Evolutionary conservation across 2,329 filamentous ascomycete species (phyloP).

Genomic region (Colletotrichum plurivorum): DNA sequence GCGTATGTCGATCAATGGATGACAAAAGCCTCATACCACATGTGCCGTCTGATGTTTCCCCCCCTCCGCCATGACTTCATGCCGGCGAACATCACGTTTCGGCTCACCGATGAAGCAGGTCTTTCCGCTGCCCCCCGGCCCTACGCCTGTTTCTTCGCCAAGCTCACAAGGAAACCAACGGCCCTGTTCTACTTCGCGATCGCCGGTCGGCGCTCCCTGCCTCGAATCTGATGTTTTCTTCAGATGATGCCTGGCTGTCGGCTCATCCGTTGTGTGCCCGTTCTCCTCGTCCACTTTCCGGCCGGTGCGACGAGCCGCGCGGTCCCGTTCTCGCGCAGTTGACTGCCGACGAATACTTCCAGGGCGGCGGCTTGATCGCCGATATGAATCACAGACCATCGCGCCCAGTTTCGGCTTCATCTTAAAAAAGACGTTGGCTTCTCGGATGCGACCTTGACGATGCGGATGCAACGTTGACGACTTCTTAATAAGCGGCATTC

Average conservation of each 20-base stretch:
- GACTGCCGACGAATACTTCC: background rate
- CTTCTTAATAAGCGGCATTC: conserved; percentile 2
- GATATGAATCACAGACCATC: background rate
- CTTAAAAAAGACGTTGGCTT: background rate
- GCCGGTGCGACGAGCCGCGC: background rate
- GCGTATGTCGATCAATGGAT: background rate
- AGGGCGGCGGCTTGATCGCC: background rate
- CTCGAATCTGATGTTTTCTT: conserved; percentile 27
- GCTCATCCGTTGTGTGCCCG: conserved; percentile 4
- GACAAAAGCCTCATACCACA: conserved; percentile 2
- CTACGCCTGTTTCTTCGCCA: background rate
- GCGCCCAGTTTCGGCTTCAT: background rate
- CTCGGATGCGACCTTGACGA: background rate
- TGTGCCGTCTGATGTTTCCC: conserved; percentile 8
- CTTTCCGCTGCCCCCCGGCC: background rate
- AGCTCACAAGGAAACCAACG: conserved; percentile 5
- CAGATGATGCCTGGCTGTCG: conserved; percentile 24
- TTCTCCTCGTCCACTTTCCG: conserved; percentile 23
- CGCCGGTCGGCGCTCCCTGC: conserved; percentile 14
- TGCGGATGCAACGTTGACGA: background rate
- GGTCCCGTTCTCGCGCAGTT: background rate
- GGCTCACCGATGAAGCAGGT: conserved; percentile 7
- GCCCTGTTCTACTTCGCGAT: conserved; percentile 2
- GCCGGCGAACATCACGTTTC: conserved; percentile 25
- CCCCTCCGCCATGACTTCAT: background rate